Evolutionary conservation across 1,284 basidiomycete species (phyloP), one percentile per base, ranked within the genome.

Genomic region (Apiotrichum veenhuisii): DNA sequence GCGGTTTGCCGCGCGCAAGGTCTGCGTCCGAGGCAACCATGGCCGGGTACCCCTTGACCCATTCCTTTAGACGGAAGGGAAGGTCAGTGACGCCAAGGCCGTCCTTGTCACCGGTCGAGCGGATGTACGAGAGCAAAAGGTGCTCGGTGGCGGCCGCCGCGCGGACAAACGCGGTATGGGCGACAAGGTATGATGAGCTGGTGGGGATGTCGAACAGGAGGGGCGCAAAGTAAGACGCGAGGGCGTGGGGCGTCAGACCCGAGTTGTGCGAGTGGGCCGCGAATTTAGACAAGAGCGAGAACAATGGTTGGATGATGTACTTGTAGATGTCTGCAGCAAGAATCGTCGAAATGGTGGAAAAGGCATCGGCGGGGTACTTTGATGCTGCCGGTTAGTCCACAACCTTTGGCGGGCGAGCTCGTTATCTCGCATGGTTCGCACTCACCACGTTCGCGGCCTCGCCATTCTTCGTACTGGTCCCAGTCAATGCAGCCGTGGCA

Each of bases 191-290:
- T 1, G 86, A 80, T 52, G 55, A 46, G 82, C 82, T 47, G 74
- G 70, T 57, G 23, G 75, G 69, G 20, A 77, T 79, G 45, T 83
- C 81, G 64, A 95, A 94, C 41, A 96, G 76, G 25, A 89, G 80
- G 7, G 87, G 89, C 0, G 87, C 88, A 73, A 94, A 94, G n/a
- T 91, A 82, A n/a, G 89, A 85, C 0, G 89, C 87, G 36, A 93
- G 80, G 2, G 87, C 85, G 27, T 88, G 86, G 1, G 89, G 89
- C 0, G 89, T 91, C 62, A 91, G 86, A 9, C 89, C 89, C 12
- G 89, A 91, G 79, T 83, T 18, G 83, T 82, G 62, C 5, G 87
- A 87, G 70, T 94, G 85, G 0, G 91, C 87, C 0, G 87, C 84
- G 55, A 95, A 83, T 20, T 88, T 85, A 2, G 85, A 83, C 36